A percentile compares a stretch with the other conserved stretches of the same genome.
Conservation (phyloP, 2,329 filamentous ascomycete genomes). For the Colletotrichum lupini region DNA sequence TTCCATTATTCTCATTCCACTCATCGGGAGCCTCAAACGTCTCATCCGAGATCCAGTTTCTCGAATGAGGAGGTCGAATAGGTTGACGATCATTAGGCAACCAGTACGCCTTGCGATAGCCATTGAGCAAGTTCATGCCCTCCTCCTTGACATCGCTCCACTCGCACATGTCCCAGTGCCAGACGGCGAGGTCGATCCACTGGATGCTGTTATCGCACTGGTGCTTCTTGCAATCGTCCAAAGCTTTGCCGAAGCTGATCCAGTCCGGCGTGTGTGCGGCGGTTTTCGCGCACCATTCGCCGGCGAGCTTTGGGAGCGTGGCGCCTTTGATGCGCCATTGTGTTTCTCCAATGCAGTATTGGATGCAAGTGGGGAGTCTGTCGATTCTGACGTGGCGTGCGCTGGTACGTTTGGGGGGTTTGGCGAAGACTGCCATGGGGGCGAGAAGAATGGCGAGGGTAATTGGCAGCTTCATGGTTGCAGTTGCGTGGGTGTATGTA, state of each 20-base stretch:
- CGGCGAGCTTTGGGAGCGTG: background rate
- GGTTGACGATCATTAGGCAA: background rate
- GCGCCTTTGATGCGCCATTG: background rate
- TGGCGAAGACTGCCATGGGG: background rate
- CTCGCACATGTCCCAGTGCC: background rate
- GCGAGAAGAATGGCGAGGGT: background rate
- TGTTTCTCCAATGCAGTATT: background rate
- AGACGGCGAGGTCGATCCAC: background rate
- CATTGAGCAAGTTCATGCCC: background rate
- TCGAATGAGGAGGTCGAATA: background rate
- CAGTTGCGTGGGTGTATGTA: background rate
- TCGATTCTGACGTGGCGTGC: background rate
- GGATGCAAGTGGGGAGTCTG: background rate
- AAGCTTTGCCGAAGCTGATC: background rate
- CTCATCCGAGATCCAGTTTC: background rate
- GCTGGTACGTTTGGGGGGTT: background rate
- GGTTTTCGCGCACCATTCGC: background rate
- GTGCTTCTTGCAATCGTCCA: conserved; percentile 1
- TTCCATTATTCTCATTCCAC: no score
- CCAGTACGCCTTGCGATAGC: background rate
- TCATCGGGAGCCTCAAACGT: background rate
- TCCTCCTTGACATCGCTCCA: background rate
- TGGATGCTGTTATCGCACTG: background rate
- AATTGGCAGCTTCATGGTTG: background rate
- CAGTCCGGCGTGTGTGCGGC: background rate